phyloP scores from a whole-genome alignment of 495 filamentous ascomycete genomes.

The Bacidia gigantensis region DNA sequence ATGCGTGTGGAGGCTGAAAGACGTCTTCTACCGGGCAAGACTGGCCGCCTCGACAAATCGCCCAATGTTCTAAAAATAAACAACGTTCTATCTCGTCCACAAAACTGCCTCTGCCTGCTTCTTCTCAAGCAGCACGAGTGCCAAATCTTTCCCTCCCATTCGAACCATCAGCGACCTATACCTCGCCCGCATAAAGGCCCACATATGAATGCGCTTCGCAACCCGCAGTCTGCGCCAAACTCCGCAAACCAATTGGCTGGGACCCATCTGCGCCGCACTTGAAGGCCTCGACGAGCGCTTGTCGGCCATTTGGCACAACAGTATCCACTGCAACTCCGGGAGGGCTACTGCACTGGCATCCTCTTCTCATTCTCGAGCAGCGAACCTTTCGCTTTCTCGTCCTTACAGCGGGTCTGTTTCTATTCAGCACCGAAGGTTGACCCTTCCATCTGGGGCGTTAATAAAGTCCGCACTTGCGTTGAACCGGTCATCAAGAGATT shows the following conservation, averaged over 20 bases:
- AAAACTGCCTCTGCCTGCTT: not conserved
- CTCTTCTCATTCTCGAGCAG: conserved; percentile 2
- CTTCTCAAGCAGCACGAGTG: not conserved
- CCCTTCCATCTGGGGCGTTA: not conserved
- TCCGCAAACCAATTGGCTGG: not conserved
- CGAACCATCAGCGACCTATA: not conserved
- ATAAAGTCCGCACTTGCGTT: not conserved
- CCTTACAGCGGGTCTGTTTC: conserved; percentile 14
- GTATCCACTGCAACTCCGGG: conserved; percentile 3
- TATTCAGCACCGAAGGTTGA: conserved; percentile 3
- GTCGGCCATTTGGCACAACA: conserved; percentile 6
- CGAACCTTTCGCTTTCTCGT: not conserved
- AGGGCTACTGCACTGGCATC: not conserved
- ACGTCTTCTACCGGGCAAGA: not conserved
- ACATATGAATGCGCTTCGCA: not conserved
- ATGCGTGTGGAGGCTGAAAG: no score
- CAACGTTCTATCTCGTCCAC: not conserved
- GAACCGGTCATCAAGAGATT: not conserved
- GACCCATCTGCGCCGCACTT: conserved; percentile 9
- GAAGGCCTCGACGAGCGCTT: conserved; percentile 4
- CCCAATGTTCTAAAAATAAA: not conserved
- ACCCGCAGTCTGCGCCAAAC: conserved; percentile 1
- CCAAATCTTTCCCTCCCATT: not conserved
- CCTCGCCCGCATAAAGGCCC: not conserved
- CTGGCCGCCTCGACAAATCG: not conserved